Evolutionary conservation across 306 rosid species (phyloP).

Genomic region (Begonia masoniana): DNA sequence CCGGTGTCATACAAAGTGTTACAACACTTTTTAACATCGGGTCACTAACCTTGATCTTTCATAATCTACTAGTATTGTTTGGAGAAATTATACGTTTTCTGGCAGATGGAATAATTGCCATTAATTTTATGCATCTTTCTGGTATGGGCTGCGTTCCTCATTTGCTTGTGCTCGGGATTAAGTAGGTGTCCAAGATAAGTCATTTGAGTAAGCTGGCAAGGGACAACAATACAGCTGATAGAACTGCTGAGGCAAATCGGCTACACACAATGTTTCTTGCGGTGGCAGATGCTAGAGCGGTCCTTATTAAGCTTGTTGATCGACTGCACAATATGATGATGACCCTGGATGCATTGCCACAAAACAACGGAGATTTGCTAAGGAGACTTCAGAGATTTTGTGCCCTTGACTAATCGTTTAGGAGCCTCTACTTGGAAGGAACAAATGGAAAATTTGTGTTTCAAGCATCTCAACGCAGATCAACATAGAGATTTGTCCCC

Average conservation of each 20-base stretch:
- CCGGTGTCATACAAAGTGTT: too few relatives aligned
- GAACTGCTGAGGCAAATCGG: slow-evolving; percentile 80
- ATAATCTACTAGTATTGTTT: too few relatives aligned
- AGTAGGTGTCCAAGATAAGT: slow-evolving; percentile 85
- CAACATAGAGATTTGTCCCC: slow-evolving; percentile 62
- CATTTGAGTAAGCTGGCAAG: slow-evolving; percentile 95
- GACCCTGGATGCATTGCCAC: slow-evolving; percentile 74
- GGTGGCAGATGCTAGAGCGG: slow-evolving; percentile 97
- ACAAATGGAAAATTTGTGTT: slow-evolving; percentile 71
- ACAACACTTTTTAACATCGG: too few relatives aligned
- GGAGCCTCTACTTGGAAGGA: slow-evolving; percentile 94
- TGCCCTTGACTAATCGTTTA: slow-evolving; percentile 81
- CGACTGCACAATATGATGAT: slow-evolving; percentile 93
- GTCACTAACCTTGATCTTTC: too few relatives aligned
- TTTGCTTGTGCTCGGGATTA: slow-evolving; percentile 7
- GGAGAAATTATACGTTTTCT: too few relatives aligned
- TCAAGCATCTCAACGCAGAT: slow-evolving; percentile 69
- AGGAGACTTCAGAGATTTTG: slow-evolving; percentile 92
- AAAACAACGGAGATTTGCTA: slow-evolving; percentile 84
- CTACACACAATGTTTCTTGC: slow-evolving; percentile 97
- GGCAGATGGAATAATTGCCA: too few relatives aligned
- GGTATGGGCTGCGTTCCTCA: slow-evolving; percentile 10
- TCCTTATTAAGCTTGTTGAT: slow-evolving; percentile 86
- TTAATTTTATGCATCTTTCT: too few relatives aligned
- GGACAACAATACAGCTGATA: slow-evolving; percentile 71